phyloP scores from a whole-genome alignment of 2,329 filamentous ascomycete genomes.

The Colletotrichum chrysophilum region DNA sequence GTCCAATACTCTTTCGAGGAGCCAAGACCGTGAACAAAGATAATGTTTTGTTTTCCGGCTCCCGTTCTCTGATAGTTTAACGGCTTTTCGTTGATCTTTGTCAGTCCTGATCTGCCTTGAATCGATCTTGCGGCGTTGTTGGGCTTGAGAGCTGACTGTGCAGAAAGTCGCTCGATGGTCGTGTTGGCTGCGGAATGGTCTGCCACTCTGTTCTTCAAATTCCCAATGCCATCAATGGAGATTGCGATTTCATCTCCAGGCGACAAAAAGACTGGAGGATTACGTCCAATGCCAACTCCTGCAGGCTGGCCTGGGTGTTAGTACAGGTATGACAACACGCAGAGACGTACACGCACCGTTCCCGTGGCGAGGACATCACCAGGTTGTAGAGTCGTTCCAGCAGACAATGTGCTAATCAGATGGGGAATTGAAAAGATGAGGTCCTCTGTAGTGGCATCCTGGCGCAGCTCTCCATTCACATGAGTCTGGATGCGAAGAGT shows the following conservation, averaged over 20 bases:
- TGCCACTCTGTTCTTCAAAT: slow-evolving; percentile 42
- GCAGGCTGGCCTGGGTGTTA: slow-evolving; percentile 30
- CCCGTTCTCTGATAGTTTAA: slow-evolving; percentile 42
- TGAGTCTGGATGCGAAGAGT: slow-evolving; percentile 45
- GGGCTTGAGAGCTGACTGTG: background rate
- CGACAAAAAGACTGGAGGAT: slow-evolving; percentile 44
- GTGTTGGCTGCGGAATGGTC: slow-evolving; percentile 26
- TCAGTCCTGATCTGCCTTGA: slow-evolving; percentile 32
- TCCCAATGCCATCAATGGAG: slow-evolving; percentile 45
- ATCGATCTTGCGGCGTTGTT: slow-evolving; percentile 23
- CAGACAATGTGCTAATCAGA: slow-evolving; percentile 45
- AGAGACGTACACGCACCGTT: slow-evolving; percentile 29
- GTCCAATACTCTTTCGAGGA: slow-evolving; percentile 48
- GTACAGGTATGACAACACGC: background rate
- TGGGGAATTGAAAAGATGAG: slow-evolving; percentile 50
- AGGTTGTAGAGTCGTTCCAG: slow-evolving; percentile 45
- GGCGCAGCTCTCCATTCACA: slow-evolving; percentile 52
- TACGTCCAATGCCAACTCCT: slow-evolving; percentile 52
- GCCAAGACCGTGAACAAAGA: slow-evolving; percentile 63
- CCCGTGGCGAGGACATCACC: slow-evolving; percentile 53
- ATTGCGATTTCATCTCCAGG: slow-evolving; percentile 46
- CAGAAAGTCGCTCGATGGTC: slow-evolving; percentile 27
- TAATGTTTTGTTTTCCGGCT: slow-evolving; percentile 32
- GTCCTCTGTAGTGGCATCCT: slow-evolving; percentile 47
- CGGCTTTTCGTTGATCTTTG: slow-evolving; percentile 42